Percentiles rank a stretch among this genome's conserved stretches.
These are phyloP conservation scores for Botrytis byssoidea DNA, from an alignment of 2,329 filamentous ascomycete genomes.

Conservation along the genomic window DNA sequence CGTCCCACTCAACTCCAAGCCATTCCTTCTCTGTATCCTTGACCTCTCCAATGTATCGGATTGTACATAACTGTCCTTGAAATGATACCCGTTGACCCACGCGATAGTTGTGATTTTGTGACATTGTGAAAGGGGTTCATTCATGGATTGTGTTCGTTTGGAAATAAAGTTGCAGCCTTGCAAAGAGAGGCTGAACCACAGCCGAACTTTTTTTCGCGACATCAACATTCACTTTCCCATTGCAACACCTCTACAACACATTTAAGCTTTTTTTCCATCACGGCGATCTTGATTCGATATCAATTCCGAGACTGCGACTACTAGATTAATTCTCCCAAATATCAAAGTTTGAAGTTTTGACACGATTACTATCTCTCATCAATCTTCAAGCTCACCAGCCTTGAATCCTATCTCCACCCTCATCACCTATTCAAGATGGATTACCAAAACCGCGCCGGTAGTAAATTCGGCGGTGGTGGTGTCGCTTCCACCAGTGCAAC, in stretches of 20 bases:
- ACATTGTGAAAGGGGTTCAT: constrained; percentile 30
- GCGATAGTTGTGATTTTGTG: constrained; percentile 37
- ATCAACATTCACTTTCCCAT: constrained; percentile 17
- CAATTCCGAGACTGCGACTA: neutral
- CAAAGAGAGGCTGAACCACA: constrained; percentile 32
- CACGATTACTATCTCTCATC: neutral
- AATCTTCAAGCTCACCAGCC: constrained; percentile 3
- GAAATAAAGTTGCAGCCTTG: constrained; percentile 22
- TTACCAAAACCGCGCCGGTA: constrained; percentile 89
- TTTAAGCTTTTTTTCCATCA: neutral
- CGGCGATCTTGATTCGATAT: neutral
- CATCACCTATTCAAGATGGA: constrained; percentile 51
- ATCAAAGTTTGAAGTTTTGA: neutral
- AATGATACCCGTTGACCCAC: constrained; percentile 79
- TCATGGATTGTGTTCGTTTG: constrained; percentile 16
- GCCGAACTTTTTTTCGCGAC: constrained; percentile 26
- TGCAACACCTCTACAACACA: neutral
- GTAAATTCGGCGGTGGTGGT: constrained; percentile 96
- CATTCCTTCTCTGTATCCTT: constrained; percentile 66
- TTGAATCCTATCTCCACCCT: neutral
- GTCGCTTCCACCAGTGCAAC: constrained; percentile 91
- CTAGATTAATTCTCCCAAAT: too few species aligned
- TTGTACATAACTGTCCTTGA: constrained; percentile 73
- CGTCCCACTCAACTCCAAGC: constrained; percentile 98
- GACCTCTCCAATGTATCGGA: constrained; percentile 78